Base-by-base conservation (phyloP, 1,284 basidiomycete genomes). In the Ceratobasidium theobromae region DNA sequence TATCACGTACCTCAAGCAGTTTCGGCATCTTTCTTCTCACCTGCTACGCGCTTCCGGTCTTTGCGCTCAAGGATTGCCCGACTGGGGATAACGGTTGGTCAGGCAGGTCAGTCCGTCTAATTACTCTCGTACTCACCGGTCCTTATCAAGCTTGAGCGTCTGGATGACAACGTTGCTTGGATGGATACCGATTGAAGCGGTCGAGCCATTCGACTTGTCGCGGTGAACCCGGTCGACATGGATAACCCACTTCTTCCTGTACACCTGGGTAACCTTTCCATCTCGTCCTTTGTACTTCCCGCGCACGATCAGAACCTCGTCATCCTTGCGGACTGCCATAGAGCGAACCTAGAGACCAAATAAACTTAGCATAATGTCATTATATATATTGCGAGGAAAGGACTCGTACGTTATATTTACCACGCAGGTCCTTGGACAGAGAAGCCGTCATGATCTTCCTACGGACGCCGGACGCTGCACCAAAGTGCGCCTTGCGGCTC, bases 171-270 rank as follows among this genome's bases (percentile, higher is more conserved):
- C 94, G 79, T 98, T 99, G 81, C 91, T 94, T 70, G 97, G 95
- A 84, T 96, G 90, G 75, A 99, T 88, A 73, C 95, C 95, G 75
- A 98, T 94, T 74, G 92, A 90, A 68, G 89, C 87, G 68, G 95
- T 90, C 70, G 95, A 90, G 72, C 97, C 97, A 78, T 97, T 98
- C 73, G 93, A 93, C 83, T 99, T 99, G 84, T 99, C 97, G 72
- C 95, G 88, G 77, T 91, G 89, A 70, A 99, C 95, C 77, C 95
- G 93, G 80, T 99, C 97, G 76, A 99, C 91, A 82, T 98, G 91
- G 79, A 99, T 91, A 68, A 98, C 93, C 92, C 93, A 98, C 81
- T 98, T 98, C 90, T 98, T 98, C 78, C 96, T 91, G 87, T 98
- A 98, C 70, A 98, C 95, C 80, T 95, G 93, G 70, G 90, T 92